Conservation (phyloP, 148 eudicot species). For the Polygonum aviculare region DNA sequence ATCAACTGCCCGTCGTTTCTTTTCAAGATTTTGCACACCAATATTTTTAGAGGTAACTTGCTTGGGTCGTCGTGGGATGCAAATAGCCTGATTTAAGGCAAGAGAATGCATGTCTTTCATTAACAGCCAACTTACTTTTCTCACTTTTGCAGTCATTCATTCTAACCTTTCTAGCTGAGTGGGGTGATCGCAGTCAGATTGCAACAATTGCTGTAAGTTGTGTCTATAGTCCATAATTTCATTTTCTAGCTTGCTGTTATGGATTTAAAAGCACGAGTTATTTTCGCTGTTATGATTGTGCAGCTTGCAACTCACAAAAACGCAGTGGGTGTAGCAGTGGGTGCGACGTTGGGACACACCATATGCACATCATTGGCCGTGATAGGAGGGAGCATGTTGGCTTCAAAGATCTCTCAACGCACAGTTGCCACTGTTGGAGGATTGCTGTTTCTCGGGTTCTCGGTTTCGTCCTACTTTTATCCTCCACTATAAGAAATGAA, state of each 20-base stretch:
- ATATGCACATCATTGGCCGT: conserved; percentile 91
- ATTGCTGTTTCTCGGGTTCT: conserved; percentile 82
- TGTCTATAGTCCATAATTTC: not conserved
- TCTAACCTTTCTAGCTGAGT: conserved; percentile 92
- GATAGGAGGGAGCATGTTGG: conserved; percentile 95
- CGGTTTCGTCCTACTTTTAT: conserved; percentile 83
- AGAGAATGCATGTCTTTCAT: not conserved
- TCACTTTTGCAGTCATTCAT: conserved; percentile 72
- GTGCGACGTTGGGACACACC: conserved; percentile 73
- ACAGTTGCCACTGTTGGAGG: conserved; percentile 91
- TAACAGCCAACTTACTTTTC: not conserved
- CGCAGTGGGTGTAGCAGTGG: conserved; percentile 82
- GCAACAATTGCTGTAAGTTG: conserved; percentile 96
- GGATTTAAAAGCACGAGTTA: not conserved
- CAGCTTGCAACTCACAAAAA: conserved; percentile 96
- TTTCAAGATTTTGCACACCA: conserved; percentile 88
- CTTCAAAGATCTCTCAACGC: conserved; percentile 84
- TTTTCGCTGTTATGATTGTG: not conserved
- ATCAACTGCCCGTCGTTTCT: conserved; percentile 56
- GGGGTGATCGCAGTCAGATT: conserved; percentile 99
- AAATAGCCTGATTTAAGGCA: not conserved
- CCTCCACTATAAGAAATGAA: conserved; percentile 52
- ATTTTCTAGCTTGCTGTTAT: not conserved
- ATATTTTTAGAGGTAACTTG: conserved; percentile 78
- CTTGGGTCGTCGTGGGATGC: not conserved